Evolutionary conservation across 1,284 basidiomycete species (phyloP), one percentile per base, ranked within the genome.

Genomic region (Tilletia walkeri): DNA sequence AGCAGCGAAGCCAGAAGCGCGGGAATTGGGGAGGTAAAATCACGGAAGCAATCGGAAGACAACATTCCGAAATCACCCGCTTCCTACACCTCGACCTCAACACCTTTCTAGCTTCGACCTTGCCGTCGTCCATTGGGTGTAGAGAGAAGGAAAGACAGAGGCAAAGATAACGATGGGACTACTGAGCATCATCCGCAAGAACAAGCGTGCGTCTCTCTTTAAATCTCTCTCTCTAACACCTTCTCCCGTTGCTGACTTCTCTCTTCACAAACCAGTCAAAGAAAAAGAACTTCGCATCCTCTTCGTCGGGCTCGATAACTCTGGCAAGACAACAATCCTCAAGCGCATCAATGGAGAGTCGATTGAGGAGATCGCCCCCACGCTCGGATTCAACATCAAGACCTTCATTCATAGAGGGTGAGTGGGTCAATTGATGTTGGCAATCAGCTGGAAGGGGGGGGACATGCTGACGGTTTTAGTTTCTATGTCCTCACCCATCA

Each of bases 271-370:
- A 39, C 54, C 56, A 74, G 73, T 75, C 39, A 77, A 77, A 49
- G 94, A 95, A 85, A 91, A 90, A 82, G 95, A 99, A 83, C 95
- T 98, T 90, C 89, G 96, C 50, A 89, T 99, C 69, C 88, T 99
- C 56, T 99, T 99, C 85, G 89, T 99, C 92, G 95, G 96, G n/a
- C 89, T 99, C 16, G 96, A 99, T 85, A 99, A 99, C 84, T 95
- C 95, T 0, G 96, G 96, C 67, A 99, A 99, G 86, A 98, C 96
- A 2, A 99, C 95, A 0, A 97, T 99, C 76, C 85, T 99, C 72
- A 97, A 97, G 86, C 92, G 92, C 84, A 87, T 99, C 72, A 94
- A 93, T 74, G 90, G 89, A 36, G 94, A 97, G 85, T 74, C 74
- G 12, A 92, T 95, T 75, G 88, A 88, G 78, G 88, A 88, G 67